phyloP scores from a whole-genome alignment of 2,329 filamentous ascomycete species.

The Pseudogymnoascus sp. region DNA sequence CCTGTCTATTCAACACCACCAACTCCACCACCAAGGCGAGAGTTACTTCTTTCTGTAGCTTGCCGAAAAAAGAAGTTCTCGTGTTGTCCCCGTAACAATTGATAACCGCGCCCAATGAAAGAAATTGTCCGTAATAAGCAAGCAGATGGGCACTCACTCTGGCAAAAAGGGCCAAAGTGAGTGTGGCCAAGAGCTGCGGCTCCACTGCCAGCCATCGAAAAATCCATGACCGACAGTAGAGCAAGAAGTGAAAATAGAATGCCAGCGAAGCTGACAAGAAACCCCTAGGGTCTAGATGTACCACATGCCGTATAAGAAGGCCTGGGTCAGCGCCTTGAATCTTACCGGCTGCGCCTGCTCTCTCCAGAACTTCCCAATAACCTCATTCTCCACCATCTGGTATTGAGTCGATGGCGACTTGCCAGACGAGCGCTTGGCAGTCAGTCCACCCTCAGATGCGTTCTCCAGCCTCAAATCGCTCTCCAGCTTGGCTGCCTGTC shows the following conservation, averaged over 20 bases:
- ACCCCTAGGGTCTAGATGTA: slow-evolving; percentile 21
- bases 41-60: not conserved
- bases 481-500: slow-evolving; percentile 14
- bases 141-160: not conserved
- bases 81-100: not conserved
- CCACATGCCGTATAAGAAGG: slow-evolving; percentile 26
- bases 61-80: not conserved
- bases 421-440: slow-evolving; percentile 15
- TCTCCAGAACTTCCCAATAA: slow-evolving; percentile 2
- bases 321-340: slow-evolving; percentile 8
- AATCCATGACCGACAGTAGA: not conserved
- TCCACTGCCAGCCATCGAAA: not conserved
- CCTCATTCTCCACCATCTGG: slow-evolving; percentile 12
- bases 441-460: slow-evolving; percentile 18
- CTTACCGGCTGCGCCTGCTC: slow-evolving; percentile 3
- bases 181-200: not conserved
- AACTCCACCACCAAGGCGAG: slow-evolving; percentile 7
- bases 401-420: slow-evolving; percentile 23
- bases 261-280: not conserved
- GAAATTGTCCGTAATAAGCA: slow-evolving; percentile 8
- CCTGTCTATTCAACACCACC: not conserved
- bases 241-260: not conserved
- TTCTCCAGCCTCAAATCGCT: slow-evolving; percentile 10
- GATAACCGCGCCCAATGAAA: slow-evolving; percentile 6
- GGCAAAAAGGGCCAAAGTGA: not conserved